Evolutionary conservation across 352 stramenopile species (phyloP), one percentile per base, ranked within the genome.

Genomic region (Lagenidium sp.): DNA sequence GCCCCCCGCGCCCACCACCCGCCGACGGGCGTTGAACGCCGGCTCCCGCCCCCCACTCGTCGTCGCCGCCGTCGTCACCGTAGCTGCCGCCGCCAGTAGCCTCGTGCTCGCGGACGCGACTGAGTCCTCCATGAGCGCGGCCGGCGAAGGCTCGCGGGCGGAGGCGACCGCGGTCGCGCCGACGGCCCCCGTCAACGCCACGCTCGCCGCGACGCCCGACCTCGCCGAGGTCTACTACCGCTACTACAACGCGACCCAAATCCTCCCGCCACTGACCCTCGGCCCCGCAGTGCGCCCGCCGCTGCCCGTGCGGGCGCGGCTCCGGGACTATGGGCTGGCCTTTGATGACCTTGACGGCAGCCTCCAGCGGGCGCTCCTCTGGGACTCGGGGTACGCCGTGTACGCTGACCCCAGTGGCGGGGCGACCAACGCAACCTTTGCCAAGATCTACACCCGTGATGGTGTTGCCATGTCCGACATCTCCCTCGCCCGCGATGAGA

Each of bases 291-390:
- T 36, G 18, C 20, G 19, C 13, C 46, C 54, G 12, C 53, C 53
- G 8, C 2, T 4, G 4, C 34, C 31, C 23, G 37, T 61, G 8
- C 29, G 22, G 5, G 15, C 22, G 8, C 53, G 53, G 0, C 39
- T 61, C 22, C 31, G 37, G 12, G 34, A 43, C 5, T 40, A 53
- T 19, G 38, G 39, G 10, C 42, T 61, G 24, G 10, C 16, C 8
- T 61, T 61, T 24, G 41, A 53, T 38, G 39, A 61, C 37, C 42
- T 61, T 22, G 53, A 61, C 32, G 53, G 53, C 6, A 51, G 44
- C 21, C 43, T 76, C 0, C 72, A 85, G 34, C 68, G 65, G 7
- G 69, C 67, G 3, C 44, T 85, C 37, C 46, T 85, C 5, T 85
- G 68, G 72, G 72, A 85, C 31, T 58, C 45, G 3, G 72, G 69